Base-by-base conservation (phyloP, 2,329 filamentous ascomycete genomes). In the Pseudopithomyces maydicus region DNA sequence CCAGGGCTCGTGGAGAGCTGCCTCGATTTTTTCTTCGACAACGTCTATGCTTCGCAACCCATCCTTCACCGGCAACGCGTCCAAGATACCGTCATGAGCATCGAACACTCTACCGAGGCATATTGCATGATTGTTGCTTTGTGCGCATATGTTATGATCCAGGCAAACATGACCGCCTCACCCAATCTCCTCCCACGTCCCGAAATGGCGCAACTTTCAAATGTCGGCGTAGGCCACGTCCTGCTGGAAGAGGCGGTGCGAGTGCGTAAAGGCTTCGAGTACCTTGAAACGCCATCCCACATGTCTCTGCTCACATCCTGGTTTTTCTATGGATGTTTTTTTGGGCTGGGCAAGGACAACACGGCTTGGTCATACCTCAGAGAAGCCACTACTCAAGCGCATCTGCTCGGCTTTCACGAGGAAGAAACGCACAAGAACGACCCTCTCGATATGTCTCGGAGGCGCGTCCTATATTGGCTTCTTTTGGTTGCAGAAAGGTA, bases 11-110 rank as follows among this genome's bases (percentile, higher is more conserved):
- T 84, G 67, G 73, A 80, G 42, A 73, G 72, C 52, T 87, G 85
- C 67, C 77, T 88, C 56, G 84, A 88, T 43, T 84, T 85, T 60
- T 88, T 85, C 74, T 85, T 87, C 73, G 77, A 80, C 63, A 80
- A 87, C 68, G 81, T 88, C 52, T 88, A 88, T 62, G 84, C 85
- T n/a, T 85, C 85, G 51, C 85, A 87, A 78, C 86, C 86, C 0
- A 79, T 88, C 3, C 72, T 88, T 7, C 82, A 87, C 61, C 77
- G 77, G 38, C 73, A 77, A 57, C 76, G 74, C 51, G 75, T 81
- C 52, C 84, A 85, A 67, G 83, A 86, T 43, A 78, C 78, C 8
- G 77, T 86, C 44, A 77, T 81, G 44, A 78, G 77, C 62, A 83
- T 84, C 68, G 79, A 82, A 74, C 67, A 75, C 59, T 74, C 79